Evolutionary conservation across 495 filamentous ascomycete genomes (phyloP).

Genomic region (Podospora pseudopauciseta): DNA sequence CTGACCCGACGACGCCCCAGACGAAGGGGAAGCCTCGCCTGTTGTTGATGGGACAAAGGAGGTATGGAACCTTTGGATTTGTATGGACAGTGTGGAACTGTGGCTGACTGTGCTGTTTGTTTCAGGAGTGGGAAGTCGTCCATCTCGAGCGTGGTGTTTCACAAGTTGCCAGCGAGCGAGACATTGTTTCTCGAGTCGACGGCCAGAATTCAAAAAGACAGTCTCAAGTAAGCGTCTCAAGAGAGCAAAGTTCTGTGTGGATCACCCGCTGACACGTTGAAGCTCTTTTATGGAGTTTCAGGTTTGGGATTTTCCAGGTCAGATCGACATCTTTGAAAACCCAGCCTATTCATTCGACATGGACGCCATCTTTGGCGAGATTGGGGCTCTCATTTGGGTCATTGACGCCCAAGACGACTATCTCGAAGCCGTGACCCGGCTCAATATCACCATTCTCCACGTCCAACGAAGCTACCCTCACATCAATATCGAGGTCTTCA

Average conservation of each 20-base stretch:
- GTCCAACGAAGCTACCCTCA: slow-evolving; percentile 82
- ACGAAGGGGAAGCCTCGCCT: slow-evolving; percentile 73
- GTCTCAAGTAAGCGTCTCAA: slow-evolving; percentile 63
- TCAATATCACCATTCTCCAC: slow-evolving; percentile 81
- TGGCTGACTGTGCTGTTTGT: slow-evolving; percentile 4
- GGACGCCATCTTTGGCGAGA: slow-evolving; percentile 86
- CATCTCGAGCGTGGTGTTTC: slow-evolving; percentile 95
- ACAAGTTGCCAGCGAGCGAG: slow-evolving; percentile 92
- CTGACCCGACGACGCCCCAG: slow-evolving; percentile 39
- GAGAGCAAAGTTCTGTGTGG: neutral
- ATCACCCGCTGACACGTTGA: slow-evolving; percentile 19
- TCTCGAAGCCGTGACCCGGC: slow-evolving; percentile 77
- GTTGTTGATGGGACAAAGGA: slow-evolving; percentile 90
- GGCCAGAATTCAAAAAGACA: slow-evolving; percentile 85
- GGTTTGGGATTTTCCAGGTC: slow-evolving; percentile 94
- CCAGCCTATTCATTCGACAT: slow-evolving; percentile 67
- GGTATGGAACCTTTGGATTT: slow-evolving; percentile 52
- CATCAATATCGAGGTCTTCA: slow-evolving; percentile 96
- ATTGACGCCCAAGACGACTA: slow-evolving; percentile 98
- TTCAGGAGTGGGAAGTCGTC: slow-evolving; percentile 93
- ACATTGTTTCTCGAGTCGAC: slow-evolving; percentile 94
- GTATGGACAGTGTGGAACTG: slow-evolving; percentile 17
- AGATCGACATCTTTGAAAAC: slow-evolving; percentile 79
- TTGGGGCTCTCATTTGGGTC: slow-evolving; percentile 95
- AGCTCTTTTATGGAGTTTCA: slow-evolving; percentile 99